Evolutionary conservation across 2,329 filamentous ascomycete genomes (phyloP).

Genomic region (Aspergillus tanneri): DNA sequence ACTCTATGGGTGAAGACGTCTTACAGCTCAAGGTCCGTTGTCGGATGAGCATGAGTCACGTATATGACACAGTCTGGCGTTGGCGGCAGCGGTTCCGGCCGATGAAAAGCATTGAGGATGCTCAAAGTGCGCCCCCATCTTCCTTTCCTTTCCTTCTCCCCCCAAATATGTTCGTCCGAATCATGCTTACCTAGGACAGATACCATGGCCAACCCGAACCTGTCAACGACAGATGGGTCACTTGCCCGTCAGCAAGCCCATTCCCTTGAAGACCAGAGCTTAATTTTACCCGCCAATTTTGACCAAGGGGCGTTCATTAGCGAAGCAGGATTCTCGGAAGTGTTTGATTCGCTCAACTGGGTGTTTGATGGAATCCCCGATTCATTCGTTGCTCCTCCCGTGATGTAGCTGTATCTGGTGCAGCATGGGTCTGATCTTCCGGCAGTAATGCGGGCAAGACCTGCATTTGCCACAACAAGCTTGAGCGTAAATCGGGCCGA

Average conservation of each 20-base stretch:
- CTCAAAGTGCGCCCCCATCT: slow-evolving; percentile 59
- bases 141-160: slow-evolving; percentile 1
- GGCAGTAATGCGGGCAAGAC: too few relatives aligned
- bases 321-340: slow-evolving; percentile 60
- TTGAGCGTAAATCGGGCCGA: not conserved
- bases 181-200: slow-evolving; percentile 23
- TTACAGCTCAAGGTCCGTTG: slow-evolving; percentile 63
- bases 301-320: slow-evolving; percentile 40
- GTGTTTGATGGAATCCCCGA: slow-evolving; percentile 82
- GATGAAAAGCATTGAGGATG: slow-evolving; percentile 58
- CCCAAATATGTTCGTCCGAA: slow-evolving; percentile 9
- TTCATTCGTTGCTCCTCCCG: slow-evolving; percentile 45
- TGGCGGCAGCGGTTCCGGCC: slow-evolving; percentile 66
- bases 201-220: slow-evolving; percentile 38
- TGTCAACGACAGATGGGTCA: slow-evolving; percentile 28
- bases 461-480: too few relatives aligned
- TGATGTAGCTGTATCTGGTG: slow-evolving; percentile 29
- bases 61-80: slow-evolving; percentile 66
- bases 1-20: slow-evolving; percentile 34
- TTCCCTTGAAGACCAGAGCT: slow-evolving; percentile 30
- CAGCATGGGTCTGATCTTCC: too few relatives aligned
- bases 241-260: slow-evolving; percentile 31
- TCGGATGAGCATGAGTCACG: slow-evolving; percentile 64
- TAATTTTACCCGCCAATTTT: slow-evolving; percentile 37
- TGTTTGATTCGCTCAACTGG: slow-evolving; percentile 90